Conservation (phyloP, 1,284 basidiomycete genomes). For the Coriolopsis trogii region DNA sequence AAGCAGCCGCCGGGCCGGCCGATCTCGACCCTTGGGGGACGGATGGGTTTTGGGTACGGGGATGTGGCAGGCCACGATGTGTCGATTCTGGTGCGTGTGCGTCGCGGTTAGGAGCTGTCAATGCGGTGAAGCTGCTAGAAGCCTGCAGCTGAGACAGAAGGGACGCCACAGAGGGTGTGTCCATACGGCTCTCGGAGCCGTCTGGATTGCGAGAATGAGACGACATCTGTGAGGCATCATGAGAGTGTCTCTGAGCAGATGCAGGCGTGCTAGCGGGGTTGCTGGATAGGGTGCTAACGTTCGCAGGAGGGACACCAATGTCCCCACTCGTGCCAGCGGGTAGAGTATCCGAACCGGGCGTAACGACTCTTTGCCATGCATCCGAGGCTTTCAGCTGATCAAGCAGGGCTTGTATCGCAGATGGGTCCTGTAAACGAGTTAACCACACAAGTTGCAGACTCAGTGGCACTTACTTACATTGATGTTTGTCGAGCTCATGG, state of each 20-base stretch:
- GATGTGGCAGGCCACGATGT: no score
- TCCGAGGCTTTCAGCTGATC: slow-evolving; percentile 64
- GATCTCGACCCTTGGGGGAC: slow-evolving; percentile 6
- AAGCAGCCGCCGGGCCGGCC: slow-evolving; percentile 9
- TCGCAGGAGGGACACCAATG: slow-evolving; percentile 15
- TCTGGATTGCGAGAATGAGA: not conserved
- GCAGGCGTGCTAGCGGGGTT: not conserved
- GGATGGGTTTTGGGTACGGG: not conserved
- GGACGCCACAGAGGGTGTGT: slow-evolving; percentile 52
- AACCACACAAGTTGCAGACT: not conserved
- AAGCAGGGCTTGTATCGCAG: slow-evolving; percentile 64
- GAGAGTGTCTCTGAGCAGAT: no score
- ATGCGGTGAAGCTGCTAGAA: slow-evolving; percentile 20
- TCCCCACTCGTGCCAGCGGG: slow-evolving; percentile 8
- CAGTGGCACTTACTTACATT: slow-evolving; percentile 29
- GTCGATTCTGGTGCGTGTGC: slow-evolving; percentile 2
- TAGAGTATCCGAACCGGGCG: slow-evolving; percentile 5
- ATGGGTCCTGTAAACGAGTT: slow-evolving; percentile 50
- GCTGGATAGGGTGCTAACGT: not conserved
- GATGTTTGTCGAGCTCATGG: slow-evolving; percentile 39
- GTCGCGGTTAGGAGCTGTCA: slow-evolving; percentile 7
- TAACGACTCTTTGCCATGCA: slow-evolving; percentile 61
- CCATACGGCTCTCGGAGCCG: not conserved
- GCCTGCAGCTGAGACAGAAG: slow-evolving; percentile 66
- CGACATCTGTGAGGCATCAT: not conserved